Conservation (phyloP, 768 basidiomycete species). For the Pleurotus ostreatus region DNA sequence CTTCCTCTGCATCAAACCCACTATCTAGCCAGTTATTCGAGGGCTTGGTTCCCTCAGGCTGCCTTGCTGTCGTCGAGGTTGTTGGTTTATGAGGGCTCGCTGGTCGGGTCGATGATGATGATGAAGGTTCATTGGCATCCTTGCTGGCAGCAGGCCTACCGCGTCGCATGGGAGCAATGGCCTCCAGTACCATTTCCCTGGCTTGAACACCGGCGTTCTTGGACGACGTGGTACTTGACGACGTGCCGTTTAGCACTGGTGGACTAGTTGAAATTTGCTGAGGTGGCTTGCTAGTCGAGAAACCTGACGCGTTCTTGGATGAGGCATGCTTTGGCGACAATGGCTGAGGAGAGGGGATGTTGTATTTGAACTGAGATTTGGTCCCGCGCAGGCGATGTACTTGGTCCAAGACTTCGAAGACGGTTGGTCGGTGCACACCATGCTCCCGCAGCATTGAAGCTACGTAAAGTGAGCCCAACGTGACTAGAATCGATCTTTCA, state of each 20-base stretch:
- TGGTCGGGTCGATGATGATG: conserved; percentile 24
- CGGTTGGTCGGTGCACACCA: conserved; percentile 78
- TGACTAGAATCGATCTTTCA: neutral
- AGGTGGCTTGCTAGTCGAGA: conserved; percentile 20
- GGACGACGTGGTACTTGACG: conserved; percentile 15
- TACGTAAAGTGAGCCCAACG: conserved; percentile 25
- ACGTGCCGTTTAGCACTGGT: neutral
- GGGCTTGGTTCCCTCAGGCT: conserved; percentile 11
- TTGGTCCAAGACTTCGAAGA: conserved; percentile 79
- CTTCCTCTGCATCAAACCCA: conserved; percentile 37
- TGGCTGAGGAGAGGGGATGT: conserved; percentile 44
- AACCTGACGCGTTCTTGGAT: conserved; percentile 15
- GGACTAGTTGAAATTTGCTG: neutral
- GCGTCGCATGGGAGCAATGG: conserved; percentile 74
- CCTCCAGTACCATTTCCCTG: conserved; percentile 74
- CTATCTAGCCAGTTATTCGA: conserved; percentile 30
- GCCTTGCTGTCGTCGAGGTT: conserved; percentile 12
- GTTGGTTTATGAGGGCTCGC: conserved; percentile 29
- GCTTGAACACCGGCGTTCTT: conserved; percentile 60
- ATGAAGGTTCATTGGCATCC: conserved; percentile 14
- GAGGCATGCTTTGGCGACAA: conserved; percentile 32
- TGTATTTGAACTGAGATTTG: conserved; percentile 74
- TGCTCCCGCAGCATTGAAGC: conserved; percentile 93
- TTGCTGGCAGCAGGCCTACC: conserved; percentile 48
- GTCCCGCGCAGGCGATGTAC: conserved; percentile 89